A percentile compares a stretch with the other conserved stretches of the same genome.
phyloP scores from a whole-genome alignment of 2,329 filamentous ascomycete species.

The Lachnellula hyalina region DNA sequence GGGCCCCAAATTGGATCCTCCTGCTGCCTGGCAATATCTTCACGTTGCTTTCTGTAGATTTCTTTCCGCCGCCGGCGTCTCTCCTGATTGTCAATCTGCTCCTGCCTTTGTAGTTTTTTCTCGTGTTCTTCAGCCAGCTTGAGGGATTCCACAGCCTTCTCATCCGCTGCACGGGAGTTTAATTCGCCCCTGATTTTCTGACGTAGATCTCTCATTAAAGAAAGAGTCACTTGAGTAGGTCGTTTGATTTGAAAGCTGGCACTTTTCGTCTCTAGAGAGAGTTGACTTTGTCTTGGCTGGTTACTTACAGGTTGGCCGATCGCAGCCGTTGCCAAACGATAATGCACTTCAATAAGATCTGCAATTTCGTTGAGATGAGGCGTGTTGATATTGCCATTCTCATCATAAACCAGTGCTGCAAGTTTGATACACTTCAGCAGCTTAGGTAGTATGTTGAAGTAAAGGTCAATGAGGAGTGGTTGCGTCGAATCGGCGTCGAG shows the following conservation, averaged over 20 bases:
- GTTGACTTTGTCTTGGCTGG: neutral
- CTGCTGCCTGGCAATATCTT: neutral
- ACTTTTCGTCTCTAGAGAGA: neutral
- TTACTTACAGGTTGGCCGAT: neutral
- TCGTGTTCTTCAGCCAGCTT: neutral
- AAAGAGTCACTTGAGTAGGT: neutral
- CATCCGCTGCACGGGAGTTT: neutral
- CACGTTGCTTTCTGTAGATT: neutral
- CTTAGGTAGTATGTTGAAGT: conserved; percentile 6
- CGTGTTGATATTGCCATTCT: neutral
- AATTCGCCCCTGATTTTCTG: neutral
- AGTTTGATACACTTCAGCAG: conserved; percentile 5
- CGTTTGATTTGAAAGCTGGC: neutral
- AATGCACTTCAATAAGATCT: neutral
- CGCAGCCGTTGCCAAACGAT: conserved; percentile 2
- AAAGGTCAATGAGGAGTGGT: conserved; percentile 5
- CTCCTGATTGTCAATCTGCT: neutral
- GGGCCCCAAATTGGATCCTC: neutral
- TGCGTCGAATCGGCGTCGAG: neutral
- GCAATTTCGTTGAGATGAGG: neutral
- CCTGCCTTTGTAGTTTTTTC: neutral
- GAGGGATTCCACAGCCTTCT: neutral
- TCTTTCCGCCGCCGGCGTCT: neutral
- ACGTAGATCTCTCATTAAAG: neutral
- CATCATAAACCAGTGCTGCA: conserved; percentile 1